phyloP scores from a whole-genome alignment of 75 land plant species.

The Selaginella tamariscina region DNA sequence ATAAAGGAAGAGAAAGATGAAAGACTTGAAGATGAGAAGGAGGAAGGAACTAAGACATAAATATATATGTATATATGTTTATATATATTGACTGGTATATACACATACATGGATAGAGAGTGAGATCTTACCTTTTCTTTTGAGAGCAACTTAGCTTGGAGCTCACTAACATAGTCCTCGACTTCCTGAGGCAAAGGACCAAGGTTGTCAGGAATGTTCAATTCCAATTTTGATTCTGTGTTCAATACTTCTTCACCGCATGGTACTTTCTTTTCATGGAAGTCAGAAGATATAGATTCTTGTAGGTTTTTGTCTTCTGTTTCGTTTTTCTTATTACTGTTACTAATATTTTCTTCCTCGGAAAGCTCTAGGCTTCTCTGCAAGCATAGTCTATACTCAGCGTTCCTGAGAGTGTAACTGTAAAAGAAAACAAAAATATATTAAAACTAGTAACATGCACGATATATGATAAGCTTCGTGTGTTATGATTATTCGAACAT shows the following conservation, averaged over 20 bases:
- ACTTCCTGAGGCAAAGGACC: slow-evolving; percentile 47
- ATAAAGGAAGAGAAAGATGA: not conserved
- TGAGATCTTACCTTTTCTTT: slow-evolving; percentile 42
- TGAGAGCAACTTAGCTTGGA: slow-evolving; percentile 44
- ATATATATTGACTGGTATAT: too few relatives aligned
- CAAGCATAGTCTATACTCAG: slow-evolving; percentile 71
- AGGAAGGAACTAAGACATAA: too few relatives aligned
- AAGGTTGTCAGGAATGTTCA: slow-evolving; percentile 27
- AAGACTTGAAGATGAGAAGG: too few relatives aligned
- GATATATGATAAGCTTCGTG: too few relatives aligned
- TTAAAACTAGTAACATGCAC: too few relatives aligned
- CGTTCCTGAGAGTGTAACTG: slow-evolving; percentile 82
- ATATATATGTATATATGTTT: too few relatives aligned
- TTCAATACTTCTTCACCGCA: not conserved
- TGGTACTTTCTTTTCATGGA: slow-evolving; percentile 14
- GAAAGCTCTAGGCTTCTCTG: slow-evolving; percentile 54
- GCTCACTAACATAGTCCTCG: slow-evolving; percentile 36
- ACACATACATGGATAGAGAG: too few relatives aligned
- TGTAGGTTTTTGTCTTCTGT: slow-evolving; percentile 11
- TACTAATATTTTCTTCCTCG: slow-evolving; percentile 24
- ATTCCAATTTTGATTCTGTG: slow-evolving; percentile 7
- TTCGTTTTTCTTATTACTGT: not conserved
- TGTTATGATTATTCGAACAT: too few relatives aligned
- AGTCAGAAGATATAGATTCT: not conserved
- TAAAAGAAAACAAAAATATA: not conserved